Evolutionary conservation across 768 basidiomycete genomes (phyloP).

Genomic region (Trametopsis cervina): DNA sequence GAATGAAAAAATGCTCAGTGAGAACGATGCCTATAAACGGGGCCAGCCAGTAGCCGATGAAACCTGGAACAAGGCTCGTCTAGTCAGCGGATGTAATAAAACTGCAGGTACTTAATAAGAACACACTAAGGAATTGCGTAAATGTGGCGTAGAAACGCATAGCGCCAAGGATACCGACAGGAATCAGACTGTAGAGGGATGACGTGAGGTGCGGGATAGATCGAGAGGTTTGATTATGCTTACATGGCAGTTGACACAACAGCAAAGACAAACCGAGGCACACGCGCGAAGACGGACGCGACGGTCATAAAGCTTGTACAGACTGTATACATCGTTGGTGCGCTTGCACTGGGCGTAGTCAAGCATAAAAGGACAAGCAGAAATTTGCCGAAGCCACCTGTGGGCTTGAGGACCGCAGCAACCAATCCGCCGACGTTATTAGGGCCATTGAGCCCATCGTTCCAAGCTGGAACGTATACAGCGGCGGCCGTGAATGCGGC

Average conservation of each 20-base stretch:
- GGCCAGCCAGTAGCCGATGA: slow-evolving; percentile 41
- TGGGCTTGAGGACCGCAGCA: slow-evolving; percentile 30
- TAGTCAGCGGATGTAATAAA: too few species aligned
- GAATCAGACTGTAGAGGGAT: slow-evolving; percentile 31
- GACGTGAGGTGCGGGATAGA: not conserved
- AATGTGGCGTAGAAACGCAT: slow-evolving; percentile 38
- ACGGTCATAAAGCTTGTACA: slow-evolving; percentile 40
- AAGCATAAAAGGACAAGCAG: slow-evolving; percentile 38
- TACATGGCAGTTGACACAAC: slow-evolving; percentile 39
- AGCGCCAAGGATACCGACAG: slow-evolving; percentile 40
- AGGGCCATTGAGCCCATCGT: slow-evolving; percentile 30
- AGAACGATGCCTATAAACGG: slow-evolving; percentile 32
- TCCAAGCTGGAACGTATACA: slow-evolving; percentile 32
- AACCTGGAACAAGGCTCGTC: slow-evolving; percentile 22
- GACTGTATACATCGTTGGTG: slow-evolving; percentile 53
- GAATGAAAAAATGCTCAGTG: slow-evolving; percentile 40
- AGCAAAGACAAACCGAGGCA: slow-evolving; percentile 42
- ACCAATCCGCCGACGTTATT: slow-evolving; percentile 41
- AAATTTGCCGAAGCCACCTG: slow-evolving; percentile 38
- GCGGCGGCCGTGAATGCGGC: slow-evolving; percentile 39
- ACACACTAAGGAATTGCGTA: slow-evolving; percentile 34
- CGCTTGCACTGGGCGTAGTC: slow-evolving; percentile 46
- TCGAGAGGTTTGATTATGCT: slow-evolving; percentile 16
- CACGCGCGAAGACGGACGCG: slow-evolving; percentile 23
- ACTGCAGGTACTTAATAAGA: too few species aligned